Percentiles rank a stretch among this genome's conserved stretches.
Conservation (phyloP, 2,329 filamentous ascomycete genomes). For the Alternaria incomplexa region DNA sequence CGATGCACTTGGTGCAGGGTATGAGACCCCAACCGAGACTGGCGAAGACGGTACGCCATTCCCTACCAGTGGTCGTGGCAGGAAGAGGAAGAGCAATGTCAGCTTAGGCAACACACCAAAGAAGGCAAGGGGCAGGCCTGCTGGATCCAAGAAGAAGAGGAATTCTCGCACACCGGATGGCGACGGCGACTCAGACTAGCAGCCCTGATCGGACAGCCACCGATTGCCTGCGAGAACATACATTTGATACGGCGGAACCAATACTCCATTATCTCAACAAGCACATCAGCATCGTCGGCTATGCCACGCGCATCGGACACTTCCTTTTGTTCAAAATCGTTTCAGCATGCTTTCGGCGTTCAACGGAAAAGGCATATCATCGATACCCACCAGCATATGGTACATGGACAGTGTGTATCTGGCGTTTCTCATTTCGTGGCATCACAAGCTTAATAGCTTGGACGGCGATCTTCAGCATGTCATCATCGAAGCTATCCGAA, state of each 20-base stretch:
- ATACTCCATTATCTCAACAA: not conserved
- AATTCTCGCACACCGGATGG: constrained; percentile 40
- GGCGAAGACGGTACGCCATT: constrained; percentile 29
- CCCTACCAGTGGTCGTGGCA: constrained; percentile 47
- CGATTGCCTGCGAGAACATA: too few species aligned
- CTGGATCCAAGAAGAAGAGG: constrained; percentile 34
- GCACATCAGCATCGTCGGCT: not conserved
- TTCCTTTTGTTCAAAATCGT: not conserved
- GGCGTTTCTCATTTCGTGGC: not conserved
- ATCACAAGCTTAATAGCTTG: not conserved
- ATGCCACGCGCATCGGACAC: not conserved
- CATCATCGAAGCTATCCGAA: not conserved
- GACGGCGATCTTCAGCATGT: not conserved
- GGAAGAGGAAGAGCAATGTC: constrained; percentile 53
- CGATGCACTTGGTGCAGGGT: constrained; percentile 42
- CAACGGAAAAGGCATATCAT: constrained; percentile 1
- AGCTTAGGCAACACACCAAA: constrained; percentile 42
- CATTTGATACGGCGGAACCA: not conserved
- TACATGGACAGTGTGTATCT: constrained; percentile 1
- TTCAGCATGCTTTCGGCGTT: constrained; percentile 13
- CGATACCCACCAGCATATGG: constrained; percentile 18
- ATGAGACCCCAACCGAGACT: constrained; percentile 51
- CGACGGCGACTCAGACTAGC: constrained; percentile 37
- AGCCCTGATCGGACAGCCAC: constrained; percentile 10
- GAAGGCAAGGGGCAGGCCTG: constrained; percentile 33